Conservation (phyloP, 208 protist species). For the Trichomonas gallinae region DNA sequence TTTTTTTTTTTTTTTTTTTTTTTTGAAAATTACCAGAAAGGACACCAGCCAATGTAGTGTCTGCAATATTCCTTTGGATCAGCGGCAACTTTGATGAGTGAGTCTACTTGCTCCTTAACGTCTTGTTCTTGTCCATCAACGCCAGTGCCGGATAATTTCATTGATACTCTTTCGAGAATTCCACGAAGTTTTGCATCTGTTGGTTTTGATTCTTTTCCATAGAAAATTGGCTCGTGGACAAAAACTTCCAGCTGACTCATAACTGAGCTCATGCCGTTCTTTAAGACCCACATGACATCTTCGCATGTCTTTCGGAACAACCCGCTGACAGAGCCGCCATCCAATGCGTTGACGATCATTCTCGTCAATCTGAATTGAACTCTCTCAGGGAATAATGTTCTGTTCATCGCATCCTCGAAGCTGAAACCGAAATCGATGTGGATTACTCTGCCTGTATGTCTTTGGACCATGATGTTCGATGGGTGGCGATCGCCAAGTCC, state of each 20-base stretch:
- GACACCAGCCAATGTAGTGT: conserved; percentile 11
- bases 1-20: neutral
- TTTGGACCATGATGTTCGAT: conserved; percentile 31
- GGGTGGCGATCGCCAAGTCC: conserved; percentile 24
- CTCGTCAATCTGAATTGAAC: conserved; percentile 47
- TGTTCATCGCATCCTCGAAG: conserved; percentile 35
- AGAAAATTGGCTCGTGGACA: conserved; percentile 34
- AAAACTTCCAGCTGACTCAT: conserved; percentile 40
- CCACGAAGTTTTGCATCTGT: neutral
- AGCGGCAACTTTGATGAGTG: neutral
- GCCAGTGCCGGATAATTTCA: neutral
- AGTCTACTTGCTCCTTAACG: neutral
- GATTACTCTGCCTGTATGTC: conserved; percentile 38
- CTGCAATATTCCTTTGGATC: neutral
- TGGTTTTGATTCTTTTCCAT: neutral
- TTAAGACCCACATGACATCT: conserved; percentile 32
- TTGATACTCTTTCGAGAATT: conserved; percentile 18
- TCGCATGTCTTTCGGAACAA: conserved; percentile 66
- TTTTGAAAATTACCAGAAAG: neutral
- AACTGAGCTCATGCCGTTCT: conserved; percentile 27
- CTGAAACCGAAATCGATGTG: conserved; percentile 41
- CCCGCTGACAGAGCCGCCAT: conserved; percentile 53
- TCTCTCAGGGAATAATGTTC: conserved; percentile 32
- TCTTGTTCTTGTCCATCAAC: neutral
- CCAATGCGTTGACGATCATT: conserved; percentile 46